Percentiles rank a stretch among this genome's conserved stretches.
Evolutionary conservation across 2,329 filamentous ascomycete species (phyloP).

Genomic region (Sporothrix dimorphospora): DNA sequence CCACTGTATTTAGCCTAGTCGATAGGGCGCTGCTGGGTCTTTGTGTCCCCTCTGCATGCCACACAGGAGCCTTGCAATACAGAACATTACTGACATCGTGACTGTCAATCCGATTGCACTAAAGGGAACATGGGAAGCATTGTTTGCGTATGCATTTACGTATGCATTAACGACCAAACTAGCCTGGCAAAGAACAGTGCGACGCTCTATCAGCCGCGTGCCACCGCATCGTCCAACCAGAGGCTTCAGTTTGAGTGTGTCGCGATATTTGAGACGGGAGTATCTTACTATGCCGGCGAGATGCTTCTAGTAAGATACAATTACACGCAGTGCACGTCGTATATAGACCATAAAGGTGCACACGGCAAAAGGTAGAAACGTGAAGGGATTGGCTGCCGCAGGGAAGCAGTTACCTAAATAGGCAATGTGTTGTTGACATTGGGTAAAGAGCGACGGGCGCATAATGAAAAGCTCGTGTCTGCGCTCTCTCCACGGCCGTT

Average conservation of each 20-base stretch:
- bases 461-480: background rate
- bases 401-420: background rate
- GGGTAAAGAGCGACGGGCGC: background rate
- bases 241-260: background rate
- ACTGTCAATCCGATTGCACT: background rate
- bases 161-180: background rate
- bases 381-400: background rate
- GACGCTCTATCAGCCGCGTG: background rate
- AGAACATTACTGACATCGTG: background rate
- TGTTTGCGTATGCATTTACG: no score
- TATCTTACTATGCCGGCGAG: background rate
- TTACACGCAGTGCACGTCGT: no score
- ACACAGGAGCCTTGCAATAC: background rate
- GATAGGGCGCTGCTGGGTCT: background rate
- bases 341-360: background rate
- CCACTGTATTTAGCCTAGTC: slow-evolving; percentile 1
- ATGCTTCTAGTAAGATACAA: no score
- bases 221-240: background rate
- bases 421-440: slow-evolving; percentile 6
- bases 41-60: background rate
- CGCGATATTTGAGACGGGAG: background rate
- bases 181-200: no score
- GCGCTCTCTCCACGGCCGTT: background rate
- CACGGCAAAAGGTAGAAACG: background rate
- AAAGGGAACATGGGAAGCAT: background rate